Conservation (phyloP, 2,329 filamentous ascomycete species). For the Beauveria medogensis region DNA sequence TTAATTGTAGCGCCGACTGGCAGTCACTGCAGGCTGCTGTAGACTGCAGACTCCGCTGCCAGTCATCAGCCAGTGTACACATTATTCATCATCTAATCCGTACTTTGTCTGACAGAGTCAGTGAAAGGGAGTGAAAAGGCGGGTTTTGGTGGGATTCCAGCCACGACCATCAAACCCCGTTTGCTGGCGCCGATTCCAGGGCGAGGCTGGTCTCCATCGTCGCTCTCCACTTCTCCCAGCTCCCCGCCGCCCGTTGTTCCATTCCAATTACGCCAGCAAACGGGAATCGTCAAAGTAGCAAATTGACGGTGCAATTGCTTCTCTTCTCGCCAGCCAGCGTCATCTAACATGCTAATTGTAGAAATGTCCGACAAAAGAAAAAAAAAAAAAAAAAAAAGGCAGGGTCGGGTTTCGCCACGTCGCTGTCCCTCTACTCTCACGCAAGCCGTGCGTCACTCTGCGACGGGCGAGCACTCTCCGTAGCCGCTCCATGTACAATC, state of each 20-base stretch:
- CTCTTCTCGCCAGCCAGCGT: background rate
- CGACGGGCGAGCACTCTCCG: background rate
- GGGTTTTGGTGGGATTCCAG: background rate
- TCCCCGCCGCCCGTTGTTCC: background rate
- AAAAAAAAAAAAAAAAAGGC: background rate
- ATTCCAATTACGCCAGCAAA: background rate
- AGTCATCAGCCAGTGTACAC: too few relatives aligned
- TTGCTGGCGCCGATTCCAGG: slow-evolving; percentile 7
- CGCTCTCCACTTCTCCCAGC: background rate
- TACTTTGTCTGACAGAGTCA: too few relatives aligned
- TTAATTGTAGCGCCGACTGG: too few relatives aligned
- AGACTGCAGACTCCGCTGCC: too few relatives aligned
- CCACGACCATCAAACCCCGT: background rate
- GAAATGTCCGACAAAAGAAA: background rate
- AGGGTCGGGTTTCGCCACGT: background rate
- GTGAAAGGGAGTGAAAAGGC: too few relatives aligned
- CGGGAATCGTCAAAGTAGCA: background rate
- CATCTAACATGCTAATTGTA: background rate
- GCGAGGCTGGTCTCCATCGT: background rate
- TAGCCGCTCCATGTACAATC: background rate
- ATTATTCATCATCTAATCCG: too few relatives aligned
- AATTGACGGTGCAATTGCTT: background rate
- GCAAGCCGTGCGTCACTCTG: background rate
- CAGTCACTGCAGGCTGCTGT: too few relatives aligned
- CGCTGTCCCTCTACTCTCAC: background rate